A percentile compares a stretch with the other conserved stretches of the same genome.
phyloP scores from a whole-genome alignment of 768 basidiomycete genomes.

The Serendipita sp. region DNA sequence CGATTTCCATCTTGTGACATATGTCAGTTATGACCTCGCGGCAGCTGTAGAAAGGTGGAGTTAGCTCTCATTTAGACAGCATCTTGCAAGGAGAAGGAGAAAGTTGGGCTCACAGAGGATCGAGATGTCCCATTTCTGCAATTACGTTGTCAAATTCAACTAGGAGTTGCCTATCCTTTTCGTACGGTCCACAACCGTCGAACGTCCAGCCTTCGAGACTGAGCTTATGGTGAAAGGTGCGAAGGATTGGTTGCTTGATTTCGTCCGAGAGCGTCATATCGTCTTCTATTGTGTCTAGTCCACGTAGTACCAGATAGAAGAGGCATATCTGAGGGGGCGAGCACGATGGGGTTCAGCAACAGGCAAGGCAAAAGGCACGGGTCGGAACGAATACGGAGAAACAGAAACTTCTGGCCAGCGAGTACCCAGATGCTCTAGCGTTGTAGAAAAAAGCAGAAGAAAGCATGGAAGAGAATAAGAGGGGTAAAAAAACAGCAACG shows the following conservation, averaged over 20 bases:
- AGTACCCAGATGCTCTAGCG: conserved; percentile 1
- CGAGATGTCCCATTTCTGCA: conserved; percentile 59
- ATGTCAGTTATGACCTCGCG: conserved; percentile 72
- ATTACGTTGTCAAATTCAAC: conserved; percentile 70
- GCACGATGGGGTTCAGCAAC: neutral
- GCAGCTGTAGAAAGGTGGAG: conserved; percentile 24
- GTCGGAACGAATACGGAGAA: neutral
- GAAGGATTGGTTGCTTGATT: conserved; percentile 72
- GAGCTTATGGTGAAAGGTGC: conserved; percentile 65
- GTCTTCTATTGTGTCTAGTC: conserved; percentile 94
- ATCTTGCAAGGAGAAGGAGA: neutral
- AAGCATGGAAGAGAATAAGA: neutral
- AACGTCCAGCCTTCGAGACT: conserved; percentile 79
- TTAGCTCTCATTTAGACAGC: no score
- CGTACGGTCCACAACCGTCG: conserved; percentile 61
- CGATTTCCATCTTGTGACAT: conserved; percentile 69
- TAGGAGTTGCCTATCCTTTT: conserved; percentile 77
- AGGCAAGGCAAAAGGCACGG: conserved; percentile 6
- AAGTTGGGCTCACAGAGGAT: conserved; percentile 35
- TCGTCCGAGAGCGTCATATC: conserved; percentile 90
- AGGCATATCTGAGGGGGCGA: conserved; percentile 56
- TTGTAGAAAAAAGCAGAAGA: conserved; percentile 1
- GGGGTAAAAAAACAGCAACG: conserved; percentile 21
- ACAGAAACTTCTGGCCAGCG: neutral
- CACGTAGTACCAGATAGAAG: conserved; percentile 89